Percentiles rank a stretch among this genome's conserved stretches.
phyloP scores from a whole-genome alignment of 257 asterid species.

The Solanum sejunctum region DNA sequence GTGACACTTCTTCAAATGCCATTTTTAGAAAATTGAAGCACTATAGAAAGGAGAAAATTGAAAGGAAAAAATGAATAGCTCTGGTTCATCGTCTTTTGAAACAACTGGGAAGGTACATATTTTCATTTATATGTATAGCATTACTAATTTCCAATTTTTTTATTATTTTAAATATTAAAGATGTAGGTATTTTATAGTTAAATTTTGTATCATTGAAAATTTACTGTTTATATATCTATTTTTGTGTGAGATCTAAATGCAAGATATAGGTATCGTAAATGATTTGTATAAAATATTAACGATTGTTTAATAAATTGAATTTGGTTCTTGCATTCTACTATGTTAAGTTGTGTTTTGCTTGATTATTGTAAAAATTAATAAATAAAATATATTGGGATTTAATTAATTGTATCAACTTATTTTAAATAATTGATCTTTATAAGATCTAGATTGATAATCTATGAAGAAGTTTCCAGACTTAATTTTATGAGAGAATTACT shows the following conservation, averaged over 20 bases:
- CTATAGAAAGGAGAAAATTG: neutral
- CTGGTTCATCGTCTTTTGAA: neutral
- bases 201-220: no score
- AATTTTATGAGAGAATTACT: no score
- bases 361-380: no score
- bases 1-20: no score
- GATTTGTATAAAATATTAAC: neutral
- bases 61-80: neutral
- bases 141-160: neutral
- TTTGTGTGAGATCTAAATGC: no score
- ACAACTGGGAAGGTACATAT: neutral
- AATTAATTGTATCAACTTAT: neutral
- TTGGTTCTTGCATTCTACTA: neutral
- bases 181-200: no score
- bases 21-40: neutral
- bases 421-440: neutral
- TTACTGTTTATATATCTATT: no score
- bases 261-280: neutral
- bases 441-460: neutral
- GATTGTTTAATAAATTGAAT: neutral
- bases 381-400: neutral
- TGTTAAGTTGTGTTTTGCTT: no score
- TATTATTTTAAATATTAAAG: neutral
- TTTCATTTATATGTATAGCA: neutral
- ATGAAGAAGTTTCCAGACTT: no score